Evolutionary conservation across 2,329 filamentous ascomycete genomes (phyloP).

Genomic region (Hypomyces rosellus): DNA sequence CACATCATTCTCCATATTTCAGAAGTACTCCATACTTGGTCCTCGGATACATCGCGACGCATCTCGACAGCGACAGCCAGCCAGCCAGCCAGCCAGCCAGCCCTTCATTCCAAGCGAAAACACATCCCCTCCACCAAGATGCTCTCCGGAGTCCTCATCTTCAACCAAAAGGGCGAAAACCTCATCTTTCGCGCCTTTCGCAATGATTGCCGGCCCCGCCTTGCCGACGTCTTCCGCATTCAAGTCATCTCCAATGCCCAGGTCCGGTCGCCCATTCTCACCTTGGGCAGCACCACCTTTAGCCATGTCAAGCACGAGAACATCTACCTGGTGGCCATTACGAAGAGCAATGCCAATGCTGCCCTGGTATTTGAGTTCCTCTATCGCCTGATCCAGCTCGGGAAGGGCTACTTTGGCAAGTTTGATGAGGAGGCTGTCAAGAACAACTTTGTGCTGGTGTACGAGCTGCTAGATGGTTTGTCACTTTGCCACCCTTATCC

Average conservation of each 20-base stretch:
- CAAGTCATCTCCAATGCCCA: constrained; percentile 98
- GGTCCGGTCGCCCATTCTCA: constrained; percentile 94
- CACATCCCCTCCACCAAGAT: constrained; percentile 46
- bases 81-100: no score
- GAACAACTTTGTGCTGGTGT: constrained; percentile 99
- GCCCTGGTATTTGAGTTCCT: constrained; percentile 97
- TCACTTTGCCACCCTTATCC: not conserved
- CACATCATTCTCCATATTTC: no score
- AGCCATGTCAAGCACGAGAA: constrained; percentile 99
- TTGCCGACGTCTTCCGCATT: constrained; percentile 98
- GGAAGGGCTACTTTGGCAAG: constrained; percentile 95
- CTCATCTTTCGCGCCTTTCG: constrained; percentile 98
- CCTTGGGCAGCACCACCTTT: constrained; percentile 94
- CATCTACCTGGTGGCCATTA: constrained; percentile 95
- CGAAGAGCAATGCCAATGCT: constrained; percentile 98
- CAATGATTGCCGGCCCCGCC: constrained; percentile 93
- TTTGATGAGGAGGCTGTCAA: constrained; percentile 99
- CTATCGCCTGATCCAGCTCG: constrained; percentile 83
- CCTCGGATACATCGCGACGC: no score
- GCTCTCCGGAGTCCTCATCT: constrained; percentile 95
- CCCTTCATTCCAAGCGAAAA: no score
- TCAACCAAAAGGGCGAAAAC: constrained; percentile 99
- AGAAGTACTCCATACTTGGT: no score
- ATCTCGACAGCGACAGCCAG: no score
- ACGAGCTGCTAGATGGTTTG: constrained; percentile 88